Base-by-base conservation (phyloP, 108 stramenopile genomes). In the Pseudonitzschia multiseries region DNA sequence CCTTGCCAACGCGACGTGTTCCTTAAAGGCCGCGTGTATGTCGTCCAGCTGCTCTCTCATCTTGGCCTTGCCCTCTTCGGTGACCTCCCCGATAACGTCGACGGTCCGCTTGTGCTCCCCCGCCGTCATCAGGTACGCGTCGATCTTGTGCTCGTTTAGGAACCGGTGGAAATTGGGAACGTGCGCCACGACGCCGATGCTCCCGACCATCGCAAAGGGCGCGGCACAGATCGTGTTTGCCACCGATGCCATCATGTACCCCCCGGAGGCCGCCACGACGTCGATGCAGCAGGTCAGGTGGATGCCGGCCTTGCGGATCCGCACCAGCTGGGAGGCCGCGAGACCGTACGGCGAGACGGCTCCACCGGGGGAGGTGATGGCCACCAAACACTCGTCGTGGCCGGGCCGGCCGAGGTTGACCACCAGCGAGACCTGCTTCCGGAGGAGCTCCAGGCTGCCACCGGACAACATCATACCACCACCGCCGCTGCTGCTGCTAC, bases 231-330 rank as follows among this genome's bases (percentile, higher is more conserved):
- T 66, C 46, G 76, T 76, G n/a, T 88, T 88, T 0, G 84, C 68
- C 44, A 83, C 75, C 60, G 87, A 88, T 27, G 93, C 93, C 79
- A 92, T 88, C 90, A 94, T 91, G 84, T 94, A 94, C 18, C 92
- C 92, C 28, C 92, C 92, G 20, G 78, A 77, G 28, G 88, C 85
- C 27, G 78, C 83, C 1, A 75, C 70, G 14, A 79, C 81, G 69
- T 94, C 93, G 48, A 91, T 84, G 67, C 83, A 84, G 18, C 91
- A 69, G 2, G 93, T 94, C 36, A 94, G 72, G 29, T 68, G 79
- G 42, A 94, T 76, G 9, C 85, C 85, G 15, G 86, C 87, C 44
- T 88, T 51, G 18, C 79, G 52, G 14, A 95, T 69, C 40, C 91
- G 81, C 17, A 69, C 70, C 13, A 95, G 66, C 40, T 91, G 88